These are phyloP conservation scores for Fusarium humuli DNA, from an alignment of 2,329 filamentous ascomycete species.

Conservation along the genomic window DNA sequence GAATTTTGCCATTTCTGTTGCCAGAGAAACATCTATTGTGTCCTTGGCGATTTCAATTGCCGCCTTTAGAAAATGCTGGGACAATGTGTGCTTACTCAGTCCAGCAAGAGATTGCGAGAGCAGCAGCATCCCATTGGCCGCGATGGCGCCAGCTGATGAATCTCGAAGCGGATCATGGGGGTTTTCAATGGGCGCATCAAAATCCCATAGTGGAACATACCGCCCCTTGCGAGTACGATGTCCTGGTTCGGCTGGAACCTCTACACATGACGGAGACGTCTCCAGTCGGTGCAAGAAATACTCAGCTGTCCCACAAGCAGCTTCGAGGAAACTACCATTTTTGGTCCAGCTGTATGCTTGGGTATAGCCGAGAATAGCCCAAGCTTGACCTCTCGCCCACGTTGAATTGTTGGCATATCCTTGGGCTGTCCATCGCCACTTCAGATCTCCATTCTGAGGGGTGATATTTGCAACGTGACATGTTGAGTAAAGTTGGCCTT, in stretches of 20 bases:
- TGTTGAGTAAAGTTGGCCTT: constrained; percentile 21
- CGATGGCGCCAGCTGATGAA: constrained; percentile 54
- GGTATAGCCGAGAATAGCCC: constrained; percentile 61
- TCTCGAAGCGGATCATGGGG: constrained; percentile 48
- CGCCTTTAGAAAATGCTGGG: constrained; percentile 23
- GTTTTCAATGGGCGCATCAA: constrained; percentile 54
- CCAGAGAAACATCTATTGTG: constrained; percentile 36
- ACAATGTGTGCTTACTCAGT: constrained; percentile 15
- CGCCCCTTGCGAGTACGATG: background rate
- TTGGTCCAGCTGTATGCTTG: constrained; percentile 63
- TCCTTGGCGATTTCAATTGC: constrained; percentile 50
- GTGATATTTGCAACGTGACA: constrained; percentile 60
- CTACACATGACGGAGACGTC: constrained; percentile 32
- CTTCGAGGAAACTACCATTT: constrained; percentile 54
- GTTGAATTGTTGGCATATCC: constrained; percentile 59
- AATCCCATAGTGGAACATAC: constrained; percentile 50
- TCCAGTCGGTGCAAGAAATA: constrained; percentile 59
- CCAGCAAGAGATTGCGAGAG: constrained; percentile 51
- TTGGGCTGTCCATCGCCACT: constrained; percentile 55
- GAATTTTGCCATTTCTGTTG: constrained; percentile 42
- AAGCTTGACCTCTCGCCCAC: constrained; percentile 63
- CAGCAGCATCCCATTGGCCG: constrained; percentile 57
- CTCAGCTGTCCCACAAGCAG: constrained; percentile 58
- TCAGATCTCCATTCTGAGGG: constrained; percentile 9
- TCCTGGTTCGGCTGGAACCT: constrained; percentile 23